Evolutionary conservation across 768 basidiomycete species (phyloP), one percentile per base, ranked within the genome.

Genomic region (Naganishia randhawae): DNA sequence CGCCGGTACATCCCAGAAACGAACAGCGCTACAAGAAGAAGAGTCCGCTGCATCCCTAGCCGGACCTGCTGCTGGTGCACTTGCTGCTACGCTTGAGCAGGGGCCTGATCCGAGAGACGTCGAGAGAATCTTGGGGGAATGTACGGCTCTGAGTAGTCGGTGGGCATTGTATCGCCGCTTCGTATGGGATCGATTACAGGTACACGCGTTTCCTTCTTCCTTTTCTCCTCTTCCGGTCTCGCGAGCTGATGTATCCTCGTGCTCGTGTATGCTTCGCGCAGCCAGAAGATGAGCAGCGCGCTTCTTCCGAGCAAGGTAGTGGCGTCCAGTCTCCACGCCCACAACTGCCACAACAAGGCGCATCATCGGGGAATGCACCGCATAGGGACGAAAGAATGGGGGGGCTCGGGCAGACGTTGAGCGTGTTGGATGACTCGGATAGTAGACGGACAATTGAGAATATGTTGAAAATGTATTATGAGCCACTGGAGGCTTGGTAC

Each of bases 91-190:
- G 25, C 65, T 57, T 4, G 70, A 74, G 57, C 70, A 69, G 25
- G 77, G 80, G 7, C 82, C 90, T 4, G 93, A 98, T 77, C 89
- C 90, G 14, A 85, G 92, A 65, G 95, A 98, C 77, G 87, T 96
- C 11, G 95, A 99, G 81, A 90, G 88, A 75, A 83, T 90, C 0
- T 75, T 96, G n/a, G 87, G 89, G 1, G 96, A 98, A 80, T 80
- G 90, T 10, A 87, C 92, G 16, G 89, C 88, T 3, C 92, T 99
- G 86, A 87, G 89, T 37, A 88, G 93, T 27, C 83, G 95, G 64
- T 99, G 95, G 95, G 86, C 86, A 71, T 78, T 98, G 70, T 94
- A 97, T 81, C 85, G 88, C 63, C 88, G 90, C 66, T 99, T 97
- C 77, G 82, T 97, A 19, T 82, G 86, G 35, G 89, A 90, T 61